Evolutionary conservation across 495 filamentous ascomycete genomes (phyloP).

Genomic region (Gamarada debralockiae): DNA sequence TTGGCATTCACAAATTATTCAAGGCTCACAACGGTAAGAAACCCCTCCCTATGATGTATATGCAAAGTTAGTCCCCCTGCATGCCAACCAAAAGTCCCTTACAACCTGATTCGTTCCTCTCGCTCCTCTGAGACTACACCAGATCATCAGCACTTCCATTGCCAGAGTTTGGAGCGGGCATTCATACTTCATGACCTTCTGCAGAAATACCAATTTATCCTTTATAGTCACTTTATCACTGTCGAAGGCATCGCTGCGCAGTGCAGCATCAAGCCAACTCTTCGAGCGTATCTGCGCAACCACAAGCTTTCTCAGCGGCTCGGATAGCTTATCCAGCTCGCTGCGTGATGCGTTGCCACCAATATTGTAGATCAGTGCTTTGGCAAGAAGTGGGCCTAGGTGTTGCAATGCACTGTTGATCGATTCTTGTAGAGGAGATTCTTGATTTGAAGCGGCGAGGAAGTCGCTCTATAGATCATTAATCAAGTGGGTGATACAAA

Average conservation of each 20-base stretch:
- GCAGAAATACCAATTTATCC: slow-evolving; percentile 59
- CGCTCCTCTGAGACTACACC: slow-evolving; percentile 53
- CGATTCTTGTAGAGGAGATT: slow-evolving; percentile 36
- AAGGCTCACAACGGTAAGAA: too few species aligned
- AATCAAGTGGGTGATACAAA: slow-evolving; percentile 15
- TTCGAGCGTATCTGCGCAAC: slow-evolving; percentile 57
- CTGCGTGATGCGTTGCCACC: slow-evolving; percentile 71
- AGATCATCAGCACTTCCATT: neutral
- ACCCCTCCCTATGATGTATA: slow-evolving; percentile 38
- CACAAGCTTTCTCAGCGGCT: slow-evolving; percentile 74
- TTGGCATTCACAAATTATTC: too few species aligned
- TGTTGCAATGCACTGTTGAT: slow-evolving; percentile 52
- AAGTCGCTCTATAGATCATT: slow-evolving; percentile 39
- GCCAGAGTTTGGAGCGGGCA: neutral
- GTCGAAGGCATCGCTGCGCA: slow-evolving; percentile 51
- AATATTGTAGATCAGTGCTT: slow-evolving; percentile 61
- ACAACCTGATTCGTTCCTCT: slow-evolving; percentile 56
- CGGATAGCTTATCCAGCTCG: slow-evolving; percentile 71
- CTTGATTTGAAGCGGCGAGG: slow-evolving; percentile 36
- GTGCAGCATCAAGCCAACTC: slow-evolving; percentile 56
- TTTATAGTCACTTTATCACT: slow-evolving; percentile 56
- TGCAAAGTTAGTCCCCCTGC: slow-evolving; percentile 62
- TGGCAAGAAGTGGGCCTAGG: slow-evolving; percentile 55
- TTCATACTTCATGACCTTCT: slow-evolving; percentile 51
- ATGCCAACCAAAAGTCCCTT: slow-evolving; percentile 66